These are phyloP conservation scores for Albatrellus ellisii DNA, from an alignment of 768 basidiomycete genomes.

Conservation along the genomic window DNA sequence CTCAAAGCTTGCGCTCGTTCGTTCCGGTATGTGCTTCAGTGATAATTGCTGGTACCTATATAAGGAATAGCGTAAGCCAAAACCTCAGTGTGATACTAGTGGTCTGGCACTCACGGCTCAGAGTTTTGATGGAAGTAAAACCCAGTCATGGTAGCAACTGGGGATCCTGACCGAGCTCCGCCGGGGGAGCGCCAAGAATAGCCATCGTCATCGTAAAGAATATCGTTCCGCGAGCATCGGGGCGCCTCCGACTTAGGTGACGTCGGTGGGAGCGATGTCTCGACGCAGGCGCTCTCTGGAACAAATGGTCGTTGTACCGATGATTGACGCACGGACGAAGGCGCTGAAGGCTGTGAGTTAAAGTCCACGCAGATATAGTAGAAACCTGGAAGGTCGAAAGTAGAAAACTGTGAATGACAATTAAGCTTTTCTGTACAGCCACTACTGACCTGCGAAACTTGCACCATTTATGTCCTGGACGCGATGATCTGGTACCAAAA, in stretches of 20 bases:
- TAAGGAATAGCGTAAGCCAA: slow-evolving; percentile 4
- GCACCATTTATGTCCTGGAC: slow-evolving; percentile 92
- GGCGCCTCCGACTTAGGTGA: slow-evolving; percentile 16
- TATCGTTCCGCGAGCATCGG: slow-evolving; percentile 13
- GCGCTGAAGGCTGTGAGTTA: slow-evolving; percentile 40
- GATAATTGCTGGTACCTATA: slow-evolving; percentile 81
- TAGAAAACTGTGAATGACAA: not conserved
- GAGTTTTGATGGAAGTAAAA: slow-evolving; percentile 93
- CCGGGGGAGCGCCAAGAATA: slow-evolving; percentile 28
- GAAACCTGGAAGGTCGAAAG: slow-evolving; percentile 43
- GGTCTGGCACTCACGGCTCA: slow-evolving; percentile 59
- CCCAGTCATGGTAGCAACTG: slow-evolving; percentile 67
- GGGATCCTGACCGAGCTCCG: slow-evolving; percentile 32
- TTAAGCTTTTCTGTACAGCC: not conserved
- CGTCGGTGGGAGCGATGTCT: not conserved
- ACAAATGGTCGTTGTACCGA: slow-evolving; percentile 23
- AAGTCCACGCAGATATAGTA: slow-evolving; percentile 95
- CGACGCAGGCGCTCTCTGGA: slow-evolving; percentile 15
- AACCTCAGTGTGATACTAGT: not conserved
- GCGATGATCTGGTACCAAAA: slow-evolving; percentile 89
- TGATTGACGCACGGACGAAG: slow-evolving; percentile 24
- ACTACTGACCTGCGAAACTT: slow-evolving; percentile 74
- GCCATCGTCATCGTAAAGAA: slow-evolving; percentile 22
- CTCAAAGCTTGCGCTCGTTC: slow-evolving; percentile 69
- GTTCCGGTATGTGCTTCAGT: slow-evolving; percentile 64